Evolutionary conservation across 2,329 filamentous ascomycete species (phyloP).

Genomic region (Madurella mycetomatis): DNA sequence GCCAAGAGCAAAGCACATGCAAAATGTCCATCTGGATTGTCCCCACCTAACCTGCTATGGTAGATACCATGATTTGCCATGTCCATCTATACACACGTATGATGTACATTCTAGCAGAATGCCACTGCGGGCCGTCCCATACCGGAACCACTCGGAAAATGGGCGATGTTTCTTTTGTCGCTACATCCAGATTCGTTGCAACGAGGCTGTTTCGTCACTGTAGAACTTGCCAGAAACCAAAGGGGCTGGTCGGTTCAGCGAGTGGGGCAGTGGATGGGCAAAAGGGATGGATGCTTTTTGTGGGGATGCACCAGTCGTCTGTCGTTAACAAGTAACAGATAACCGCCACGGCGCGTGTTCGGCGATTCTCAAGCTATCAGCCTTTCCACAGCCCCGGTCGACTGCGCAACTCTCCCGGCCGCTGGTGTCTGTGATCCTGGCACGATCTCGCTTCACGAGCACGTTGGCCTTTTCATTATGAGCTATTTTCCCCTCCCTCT

Average conservation of each 20-base stretch:
- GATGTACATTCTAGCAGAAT: too few species aligned
- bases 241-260: background rate
- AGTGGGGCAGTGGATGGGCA: background rate
- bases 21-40: too few species aligned
- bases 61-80: background rate
- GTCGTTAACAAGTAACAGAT: background rate
- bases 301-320: background rate
- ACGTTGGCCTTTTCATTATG: slow-evolving; percentile 10
- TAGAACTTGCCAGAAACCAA: background rate
- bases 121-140: background rate
- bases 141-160: background rate
- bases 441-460: background rate
- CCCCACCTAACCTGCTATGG: too few species aligned
- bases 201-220: background rate
- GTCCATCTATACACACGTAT: background rate
- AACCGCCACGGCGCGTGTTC: slow-evolving; percentile 6
- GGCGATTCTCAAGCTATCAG: slow-evolving; percentile 1
- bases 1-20: too few species aligned
- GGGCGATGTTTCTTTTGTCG: background rate
- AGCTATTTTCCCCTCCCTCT: slow-evolving; percentile 10
- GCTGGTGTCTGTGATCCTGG: background rate
- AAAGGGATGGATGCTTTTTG: background rate
- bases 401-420: background rate
- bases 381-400: background rate
- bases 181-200: background rate